Percentiles rank a stretch among this genome's conserved stretches.
These are phyloP conservation scores for Prunus yedoensis DNA, from an alignment of 331 rosid genomes.

Conservation along the genomic window DNA sequence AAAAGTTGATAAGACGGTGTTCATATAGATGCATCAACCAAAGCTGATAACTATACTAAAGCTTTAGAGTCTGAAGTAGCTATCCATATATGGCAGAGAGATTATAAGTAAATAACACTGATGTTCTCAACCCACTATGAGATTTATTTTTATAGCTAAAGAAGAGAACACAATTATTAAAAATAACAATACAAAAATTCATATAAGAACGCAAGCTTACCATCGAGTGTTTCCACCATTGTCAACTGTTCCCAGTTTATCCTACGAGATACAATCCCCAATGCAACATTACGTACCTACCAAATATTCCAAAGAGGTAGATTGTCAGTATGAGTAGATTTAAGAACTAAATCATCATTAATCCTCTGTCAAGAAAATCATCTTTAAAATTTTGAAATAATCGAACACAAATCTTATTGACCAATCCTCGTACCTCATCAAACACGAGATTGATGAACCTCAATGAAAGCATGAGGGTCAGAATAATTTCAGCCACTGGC, in stretches of 20 bases:
- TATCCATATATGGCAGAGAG: background rate
- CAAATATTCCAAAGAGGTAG: conserved; percentile 16
- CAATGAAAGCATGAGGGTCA: conserved; percentile 90
- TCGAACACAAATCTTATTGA: background rate
- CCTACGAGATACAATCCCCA: conserved; percentile 90
- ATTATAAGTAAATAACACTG: background rate
- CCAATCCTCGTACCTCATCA: conserved; percentile 69
- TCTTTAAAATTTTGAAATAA: background rate
- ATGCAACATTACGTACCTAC: conserved; percentile 90
- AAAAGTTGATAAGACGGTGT: background rate
- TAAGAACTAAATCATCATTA: background rate
- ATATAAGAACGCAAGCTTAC: conserved; percentile 43
- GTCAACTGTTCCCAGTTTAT: conserved; percentile 84
- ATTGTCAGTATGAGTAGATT: background rate
- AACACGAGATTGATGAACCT: conserved; percentile 88
- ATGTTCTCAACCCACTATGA: background rate
- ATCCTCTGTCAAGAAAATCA: background rate
- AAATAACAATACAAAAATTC: conserved; percentile 5
- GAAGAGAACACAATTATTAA: background rate
- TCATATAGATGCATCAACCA: background rate
- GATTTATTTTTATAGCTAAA: conserved; percentile 1
- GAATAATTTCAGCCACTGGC: conserved; percentile 88
- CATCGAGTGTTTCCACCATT: conserved; percentile 73
- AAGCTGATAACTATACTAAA: background rate
- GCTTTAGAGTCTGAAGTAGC: background rate